Conservation (phyloP, 2,329 filamentous ascomycete genomes). For the Talaromyces sp. region DNA sequence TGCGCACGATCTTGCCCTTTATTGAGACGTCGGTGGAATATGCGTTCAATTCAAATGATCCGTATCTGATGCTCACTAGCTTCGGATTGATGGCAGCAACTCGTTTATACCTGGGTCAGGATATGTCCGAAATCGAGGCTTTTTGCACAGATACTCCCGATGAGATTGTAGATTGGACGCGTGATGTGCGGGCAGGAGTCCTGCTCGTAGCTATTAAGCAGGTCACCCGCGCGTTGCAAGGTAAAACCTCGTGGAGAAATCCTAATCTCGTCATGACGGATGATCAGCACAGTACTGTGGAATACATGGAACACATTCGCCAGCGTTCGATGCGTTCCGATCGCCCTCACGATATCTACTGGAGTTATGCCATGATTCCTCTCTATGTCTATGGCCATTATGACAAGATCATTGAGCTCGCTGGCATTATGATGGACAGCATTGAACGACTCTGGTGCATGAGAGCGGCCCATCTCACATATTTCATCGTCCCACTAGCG, state of each 20-base stretch:
- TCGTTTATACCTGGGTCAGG: slow-evolving; percentile 55
- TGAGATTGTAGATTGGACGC: slow-evolving; percentile 56
- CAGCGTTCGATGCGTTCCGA: slow-evolving; percentile 48
- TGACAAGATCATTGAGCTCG: slow-evolving; percentile 43
- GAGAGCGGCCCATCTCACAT: slow-evolving; percentile 40
- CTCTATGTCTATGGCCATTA: slow-evolving; percentile 49
- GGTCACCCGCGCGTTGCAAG: slow-evolving; percentile 57
- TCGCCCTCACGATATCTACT: slow-evolving; percentile 55
- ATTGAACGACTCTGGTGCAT: slow-evolving; percentile 47
- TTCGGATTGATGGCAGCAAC: slow-evolving; percentile 58
- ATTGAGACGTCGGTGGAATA: slow-evolving; percentile 56
- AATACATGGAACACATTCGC: slow-evolving; percentile 49
- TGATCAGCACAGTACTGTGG: slow-evolving; percentile 49
- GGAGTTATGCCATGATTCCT: slow-evolving; percentile 47
- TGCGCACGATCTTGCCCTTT: slow-evolving; percentile 50
- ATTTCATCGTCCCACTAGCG: slow-evolving; percentile 47
- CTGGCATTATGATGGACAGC: slow-evolving; percentile 39
- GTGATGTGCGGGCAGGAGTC: slow-evolving; percentile 58
- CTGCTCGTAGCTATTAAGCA: slow-evolving; percentile 56
- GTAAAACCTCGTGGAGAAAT: slow-evolving; percentile 54
- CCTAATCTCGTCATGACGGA: slow-evolving; percentile 53
- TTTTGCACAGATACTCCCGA: slow-evolving; percentile 57
- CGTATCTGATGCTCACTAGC: slow-evolving; percentile 56
- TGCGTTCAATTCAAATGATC: slow-evolving; percentile 57
- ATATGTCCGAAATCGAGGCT: slow-evolving; percentile 56